phyloP scores from a whole-genome alignment of 2,329 filamentous ascomycete genomes.

The Aspergillus latus region DNA sequence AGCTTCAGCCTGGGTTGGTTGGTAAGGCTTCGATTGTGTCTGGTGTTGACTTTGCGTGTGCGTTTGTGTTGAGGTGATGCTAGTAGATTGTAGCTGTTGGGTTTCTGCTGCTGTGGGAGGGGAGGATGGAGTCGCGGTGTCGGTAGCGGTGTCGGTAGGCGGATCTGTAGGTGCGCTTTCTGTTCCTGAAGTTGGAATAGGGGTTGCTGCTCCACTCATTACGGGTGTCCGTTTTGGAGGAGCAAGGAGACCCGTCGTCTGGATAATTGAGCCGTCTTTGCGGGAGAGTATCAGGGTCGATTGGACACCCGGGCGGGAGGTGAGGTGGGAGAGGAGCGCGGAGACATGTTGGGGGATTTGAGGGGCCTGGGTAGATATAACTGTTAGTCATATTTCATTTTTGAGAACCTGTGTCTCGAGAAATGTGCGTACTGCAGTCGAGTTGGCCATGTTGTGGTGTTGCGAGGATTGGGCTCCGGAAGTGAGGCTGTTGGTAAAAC shows the following conservation, averaged over 20 bases:
- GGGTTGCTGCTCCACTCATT: not conserved
- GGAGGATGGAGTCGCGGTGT: conserved; percentile 15
- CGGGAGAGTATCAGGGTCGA: conserved; percentile 52
- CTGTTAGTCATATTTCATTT: conserved; percentile 1
- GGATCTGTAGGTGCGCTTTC: not conserved
- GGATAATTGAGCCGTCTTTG: conserved; percentile 52
- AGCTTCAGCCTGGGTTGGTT: conserved; percentile 41
- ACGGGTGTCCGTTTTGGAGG: not conserved
- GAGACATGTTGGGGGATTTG: conserved; percentile 45
- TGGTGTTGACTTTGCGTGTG: conserved; percentile 5
- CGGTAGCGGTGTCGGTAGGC: not conserved
- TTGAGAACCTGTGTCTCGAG: not conserved
- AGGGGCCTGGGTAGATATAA: conserved; percentile 16
- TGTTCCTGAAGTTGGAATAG: not conserved
- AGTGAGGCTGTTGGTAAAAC: not conserved
- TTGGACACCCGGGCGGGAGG: conserved; percentile 50
- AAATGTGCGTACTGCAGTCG: conserved; percentile 19
- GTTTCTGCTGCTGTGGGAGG: conserved; percentile 1
- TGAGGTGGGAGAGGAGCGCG: conserved; percentile 46
- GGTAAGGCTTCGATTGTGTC: conserved; percentile 28
- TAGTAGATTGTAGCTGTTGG: not conserved
- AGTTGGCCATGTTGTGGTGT: conserved; percentile 10
- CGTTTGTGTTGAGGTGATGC: not conserved
- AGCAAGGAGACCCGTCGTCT: conserved; percentile 45
- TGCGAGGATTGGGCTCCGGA: not conserved